Evolutionary conservation across 805 yeast genomes (phyloP).

Genomic region (Cyberlindnera lachancei): DNA sequence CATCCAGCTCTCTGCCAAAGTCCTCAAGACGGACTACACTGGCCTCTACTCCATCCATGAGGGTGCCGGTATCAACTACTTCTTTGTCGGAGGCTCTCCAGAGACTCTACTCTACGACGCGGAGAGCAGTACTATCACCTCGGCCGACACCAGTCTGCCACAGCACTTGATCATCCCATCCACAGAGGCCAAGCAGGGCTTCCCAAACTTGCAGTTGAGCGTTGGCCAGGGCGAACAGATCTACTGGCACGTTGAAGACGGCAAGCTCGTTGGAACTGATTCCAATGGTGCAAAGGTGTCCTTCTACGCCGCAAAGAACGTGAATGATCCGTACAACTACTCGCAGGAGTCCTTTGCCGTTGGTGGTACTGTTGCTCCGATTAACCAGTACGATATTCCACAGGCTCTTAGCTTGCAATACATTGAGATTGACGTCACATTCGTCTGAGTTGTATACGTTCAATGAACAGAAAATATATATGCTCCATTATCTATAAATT

Average conservation of each 20-base stretch:
- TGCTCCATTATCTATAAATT: background rate
- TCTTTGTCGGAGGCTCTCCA: slow-evolving; percentile 11
- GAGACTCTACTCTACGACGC: slow-evolving; percentile 4
- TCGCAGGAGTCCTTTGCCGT: slow-evolving; percentile 25
- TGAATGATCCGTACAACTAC: slow-evolving; percentile 37
- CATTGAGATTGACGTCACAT: slow-evolving; percentile 3
- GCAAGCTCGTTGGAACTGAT: slow-evolving; percentile 25
- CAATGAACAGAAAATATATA: no score
- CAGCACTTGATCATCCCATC: slow-evolving; percentile 1
- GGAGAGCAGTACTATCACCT: slow-evolving; percentile 5
- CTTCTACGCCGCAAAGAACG: slow-evolving; percentile 37
- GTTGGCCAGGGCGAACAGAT: slow-evolving; percentile 5
- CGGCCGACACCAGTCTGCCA: background rate
- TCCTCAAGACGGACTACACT: background rate
- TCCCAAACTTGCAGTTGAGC: slow-evolving; percentile 12
- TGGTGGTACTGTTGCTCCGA: slow-evolving; percentile 20
- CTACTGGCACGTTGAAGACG: slow-evolving; percentile 12
- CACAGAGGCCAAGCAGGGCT: slow-evolving; percentile 2
- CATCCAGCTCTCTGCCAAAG: slow-evolving; percentile 3
- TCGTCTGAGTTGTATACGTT: background rate
- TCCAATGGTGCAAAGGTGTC: slow-evolving; percentile 13
- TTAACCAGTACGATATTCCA: slow-evolving; percentile 1
- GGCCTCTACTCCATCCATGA: slow-evolving; percentile 14
- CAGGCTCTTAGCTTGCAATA: slow-evolving; percentile 3
- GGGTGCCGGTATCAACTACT: slow-evolving; percentile 18